Base-by-base conservation (phyloP, 805 yeast species). In the Monosporozyma unispora region DNA sequence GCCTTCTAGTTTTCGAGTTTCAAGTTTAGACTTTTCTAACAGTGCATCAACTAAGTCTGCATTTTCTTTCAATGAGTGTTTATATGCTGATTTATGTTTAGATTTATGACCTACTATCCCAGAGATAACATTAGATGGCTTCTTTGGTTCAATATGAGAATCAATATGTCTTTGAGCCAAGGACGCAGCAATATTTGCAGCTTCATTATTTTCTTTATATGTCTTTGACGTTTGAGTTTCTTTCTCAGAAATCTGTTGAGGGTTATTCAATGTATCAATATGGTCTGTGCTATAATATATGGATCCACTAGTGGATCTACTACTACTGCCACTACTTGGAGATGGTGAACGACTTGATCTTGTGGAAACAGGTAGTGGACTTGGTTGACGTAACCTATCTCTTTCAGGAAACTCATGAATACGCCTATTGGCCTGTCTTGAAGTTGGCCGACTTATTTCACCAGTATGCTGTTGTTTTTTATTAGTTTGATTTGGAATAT, bases 151-250 rank as follows among this genome's bases (percentile, higher is more conserved):
- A 14, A 39, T 39, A 21, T 39, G 42, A 3, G 42, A 14, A 21
- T 28, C 35, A 29, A 57, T 33, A 44, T 50, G 50, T 3, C 51
- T 40, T 45, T 59, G 63, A 0, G 64, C 64, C 37, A 59, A 41
- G 8, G 57, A 56, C 4, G 64, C 64, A 11, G 64, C 64, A 14
- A 51, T 52, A 18, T 48, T 46, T 18, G 50, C 47, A 8, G 7
- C 31, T 12, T 31, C 49, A 42, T 31, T 31, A 23, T 28, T 40
- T 27, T 27, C 28, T 14, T 46, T 46, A 25, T 39, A 39, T 39
- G 42, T 39, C 16, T 21, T 39, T 18, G 39, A 35, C 11, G 11
- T 10, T 23, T 27, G 29, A 3, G 12, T 22, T 12, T 22, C 22
- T 22, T 35, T 33, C 31, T 45, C 39, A 18, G 22, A 11, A 18